Percentiles rank a stretch among this genome's conserved stretches.
Conservation (phyloP, 331 rosid species). For the Telfairia occidentalis region DNA sequence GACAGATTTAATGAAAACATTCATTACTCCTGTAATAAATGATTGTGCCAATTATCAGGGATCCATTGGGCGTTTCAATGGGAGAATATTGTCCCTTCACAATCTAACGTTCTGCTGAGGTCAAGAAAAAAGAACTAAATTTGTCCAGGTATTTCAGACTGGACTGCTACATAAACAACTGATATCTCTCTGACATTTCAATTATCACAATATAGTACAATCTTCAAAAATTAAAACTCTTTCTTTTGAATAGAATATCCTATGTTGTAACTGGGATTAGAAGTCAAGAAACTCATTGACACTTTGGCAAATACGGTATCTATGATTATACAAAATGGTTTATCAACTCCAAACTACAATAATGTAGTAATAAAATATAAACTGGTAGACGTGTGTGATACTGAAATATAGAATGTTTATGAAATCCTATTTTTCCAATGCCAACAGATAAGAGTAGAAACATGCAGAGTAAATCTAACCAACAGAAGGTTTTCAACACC, state of each 20-base stretch:
- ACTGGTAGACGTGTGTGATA: neutral
- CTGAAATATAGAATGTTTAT: neutral
- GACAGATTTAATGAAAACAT: neutral
- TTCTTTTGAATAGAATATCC: neutral
- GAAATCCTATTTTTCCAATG: neutral
- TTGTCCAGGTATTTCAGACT: neutral
- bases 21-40: neutral
- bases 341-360: neutral
- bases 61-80: neutral
- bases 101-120: neutral
- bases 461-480: neutral
- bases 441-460: neutral
- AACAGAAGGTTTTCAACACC: neutral
- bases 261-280: neutral
- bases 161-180: neutral
- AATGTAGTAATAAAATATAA: neutral
- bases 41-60: neutral
- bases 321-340: neutral
- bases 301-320: neutral
- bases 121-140: neutral
- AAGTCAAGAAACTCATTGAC: neutral
- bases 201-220: neutral
- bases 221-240: neutral
- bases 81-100: neutral
- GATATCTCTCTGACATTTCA: neutral